Evolutionary conservation across 768 basidiomycete genomes (phyloP), one percentile per base, ranked within the genome.

Genomic region (Hirschioporus abietinus): DNA sequence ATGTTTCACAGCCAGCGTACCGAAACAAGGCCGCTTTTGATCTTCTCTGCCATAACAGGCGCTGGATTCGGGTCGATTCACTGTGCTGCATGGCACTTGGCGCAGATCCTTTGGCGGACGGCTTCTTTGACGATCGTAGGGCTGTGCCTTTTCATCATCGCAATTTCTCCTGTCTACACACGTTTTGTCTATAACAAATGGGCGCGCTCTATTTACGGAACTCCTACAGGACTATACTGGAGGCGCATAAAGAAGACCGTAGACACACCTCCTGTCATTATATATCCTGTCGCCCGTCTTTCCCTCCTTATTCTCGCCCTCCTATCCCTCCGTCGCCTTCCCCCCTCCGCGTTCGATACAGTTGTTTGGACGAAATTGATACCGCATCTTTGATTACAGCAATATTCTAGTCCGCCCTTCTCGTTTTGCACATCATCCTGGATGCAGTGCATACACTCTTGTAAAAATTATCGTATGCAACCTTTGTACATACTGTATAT

Each of bases 41-140:
- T 52, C 42, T 15, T 52, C 42, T 52, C 42, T 52, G 42, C 42
- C 15, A 15, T 20, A 20, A 10, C 42, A 12, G 42, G 42, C 12
- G 42, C 42, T 10, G 42, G 5, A 52, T 52, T 65, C 25, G 65
- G 65, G 58, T 26, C 65, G 17, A 26, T 59, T 9, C 58, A 59
- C 25, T n/a, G 58, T 26, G 25, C 25, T 59, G 58, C 58, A 26
- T 59, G 58, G 58, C 25, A n/a, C 20, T 59, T 59, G 4, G 25
- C 2, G 25, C n/a, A 9, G 58, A 59, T 59, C 9, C 58, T 59
- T 3, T 59, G 58, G 58, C 58, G 58, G n/a, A 59, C 58, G 25
- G 20, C n/a, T 59, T 59, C 20, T 59, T 9, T 23, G 24, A n/a
- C 24, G 8, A 36, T 58, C 30, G 30, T 30, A 30, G 30, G 30